A percentile compares a stretch with the other conserved stretches of the same genome.
These are phyloP conservation scores for Alternaria brassicicola DNA, from an alignment of 2,329 filamentous ascomycete species.

Conservation along the genomic window DNA sequence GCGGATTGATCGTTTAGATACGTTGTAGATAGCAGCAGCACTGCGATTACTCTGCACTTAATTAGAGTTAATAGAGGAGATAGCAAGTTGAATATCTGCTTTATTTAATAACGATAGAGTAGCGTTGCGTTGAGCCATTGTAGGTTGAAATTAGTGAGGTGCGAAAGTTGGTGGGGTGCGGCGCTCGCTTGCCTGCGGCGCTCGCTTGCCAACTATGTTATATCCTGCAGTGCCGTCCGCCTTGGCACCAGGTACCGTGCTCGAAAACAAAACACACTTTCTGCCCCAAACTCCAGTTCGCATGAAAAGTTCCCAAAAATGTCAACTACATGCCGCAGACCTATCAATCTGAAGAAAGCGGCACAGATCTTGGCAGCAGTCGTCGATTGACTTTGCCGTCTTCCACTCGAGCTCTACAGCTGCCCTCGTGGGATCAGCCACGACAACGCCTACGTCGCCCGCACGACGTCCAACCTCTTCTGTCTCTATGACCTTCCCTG, in stretches of 20 bases:
- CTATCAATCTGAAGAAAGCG: neutral
- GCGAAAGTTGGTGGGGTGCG: too few species aligned
- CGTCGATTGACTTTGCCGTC: constrained; percentile 12
- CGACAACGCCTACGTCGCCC: constrained; percentile 41
- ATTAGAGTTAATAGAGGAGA: too few species aligned
- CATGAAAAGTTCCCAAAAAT: neutral
- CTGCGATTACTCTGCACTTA: too few species aligned
- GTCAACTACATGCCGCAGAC: neutral
- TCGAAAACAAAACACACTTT: neutral
- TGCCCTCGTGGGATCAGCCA: constrained; percentile 36
- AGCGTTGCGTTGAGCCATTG: too few species aligned
- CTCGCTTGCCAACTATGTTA: neutral
- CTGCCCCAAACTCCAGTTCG: neutral
- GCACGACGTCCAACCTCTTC: constrained; percentile 30
- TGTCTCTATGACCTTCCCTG: constrained; percentile 28
- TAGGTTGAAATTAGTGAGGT: too few species aligned
- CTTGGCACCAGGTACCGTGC: neutral
- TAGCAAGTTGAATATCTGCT: too few species aligned
- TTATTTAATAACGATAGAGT: too few species aligned
- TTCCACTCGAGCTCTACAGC: constrained; percentile 36
- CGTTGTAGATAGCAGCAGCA: too few species aligned
- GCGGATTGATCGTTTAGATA: too few species aligned
- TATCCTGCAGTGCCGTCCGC: neutral
- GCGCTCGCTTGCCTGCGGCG: too few species aligned
- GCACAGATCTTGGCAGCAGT: constrained; percentile 5